Base-by-base conservation (phyloP, 768 basidiomycete species). In the Leccinum truebloodii region DNA sequence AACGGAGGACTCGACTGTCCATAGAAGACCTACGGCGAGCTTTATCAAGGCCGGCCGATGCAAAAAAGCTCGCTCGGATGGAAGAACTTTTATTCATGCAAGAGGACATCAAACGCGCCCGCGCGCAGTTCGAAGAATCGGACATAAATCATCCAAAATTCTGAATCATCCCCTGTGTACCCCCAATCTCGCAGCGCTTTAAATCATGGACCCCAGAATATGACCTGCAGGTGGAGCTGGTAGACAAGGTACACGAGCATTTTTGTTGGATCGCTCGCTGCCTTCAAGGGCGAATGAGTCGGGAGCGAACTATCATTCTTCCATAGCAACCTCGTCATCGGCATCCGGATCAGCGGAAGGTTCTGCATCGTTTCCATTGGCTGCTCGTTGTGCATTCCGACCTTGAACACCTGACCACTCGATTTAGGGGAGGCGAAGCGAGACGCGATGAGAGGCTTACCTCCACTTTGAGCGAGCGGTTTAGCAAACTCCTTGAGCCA, bases 41-140 rank as follows among this genome's bases (percentile, higher is more conserved):
- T 7, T 77, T 96, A 24, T 91, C 92, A 28, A 80, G 87, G 53
- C 88, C 90, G 3, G 90, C 90, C n/a, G 94, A 95, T 68, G 88
- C 90, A 34, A 94, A 94, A 76, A 95, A 95, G 72, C 82, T 95
- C 24, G 93, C 94, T 18, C 82, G 94, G 58, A 88, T 95, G 86
- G 94, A 96, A 72, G 94, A 96, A 70, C 76, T 96, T 37, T 70
- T 95, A 35, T 94, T 93, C 78, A 93, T 94, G 89, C 92, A 94
- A 71, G 92, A 94, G 71, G 94, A 94, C 67, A 95, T 95, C 75
- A 92, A 94, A 71, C 86, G 92, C 9, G 94, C 92, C 4, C 83
- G 89, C 50, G 86, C 86, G 12, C 88, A 92, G 69, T 94, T 94
- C 64, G 85, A 86, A 55, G 82, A 81, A 63, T 78, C 78, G 50